Conservation (phyloP, 169 alveolate species). For the Plasmodium vivax region DNA sequence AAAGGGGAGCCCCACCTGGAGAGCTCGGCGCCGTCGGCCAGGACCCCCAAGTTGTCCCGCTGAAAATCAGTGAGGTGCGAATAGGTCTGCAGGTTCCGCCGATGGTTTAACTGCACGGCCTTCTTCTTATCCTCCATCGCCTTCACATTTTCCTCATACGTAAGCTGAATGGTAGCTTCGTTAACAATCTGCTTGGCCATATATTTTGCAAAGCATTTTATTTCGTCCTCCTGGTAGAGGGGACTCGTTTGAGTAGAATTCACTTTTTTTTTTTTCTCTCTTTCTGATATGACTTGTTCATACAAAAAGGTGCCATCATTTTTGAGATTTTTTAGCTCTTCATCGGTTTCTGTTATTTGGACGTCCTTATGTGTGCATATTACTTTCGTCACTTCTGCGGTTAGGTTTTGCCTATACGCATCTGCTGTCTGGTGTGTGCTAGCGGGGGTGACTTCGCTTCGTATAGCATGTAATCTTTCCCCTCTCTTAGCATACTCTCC, state of each 20-base stretch:
- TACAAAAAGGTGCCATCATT: constrained; percentile 16
- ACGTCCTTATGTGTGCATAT: not conserved
- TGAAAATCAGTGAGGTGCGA: not conserved
- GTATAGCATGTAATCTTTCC: not conserved
- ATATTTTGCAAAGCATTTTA: not conserved
- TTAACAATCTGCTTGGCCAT: constrained; percentile 30
- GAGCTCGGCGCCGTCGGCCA: not conserved
- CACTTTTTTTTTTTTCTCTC: constrained; percentile 2
- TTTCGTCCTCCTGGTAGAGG: constrained; percentile 22
- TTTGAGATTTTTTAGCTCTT: not conserved
- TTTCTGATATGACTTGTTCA: constrained; percentile 16
- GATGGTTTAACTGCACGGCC: not conserved
- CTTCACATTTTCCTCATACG: constrained; percentile 34
- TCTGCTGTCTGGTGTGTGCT: not conserved
- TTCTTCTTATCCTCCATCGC: constrained; percentile 7
- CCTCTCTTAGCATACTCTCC: not conserved
- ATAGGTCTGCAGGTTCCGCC: constrained; percentile 1
- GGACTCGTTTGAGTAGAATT: constrained; percentile 20
- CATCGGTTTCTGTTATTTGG: constrained; percentile 22
- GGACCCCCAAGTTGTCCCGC: constrained; percentile 1
- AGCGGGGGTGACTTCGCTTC: not conserved
- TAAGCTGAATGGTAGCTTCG: constrained; percentile 50
- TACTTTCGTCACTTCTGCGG: not conserved
- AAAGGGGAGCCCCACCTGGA: constrained; percentile 2
- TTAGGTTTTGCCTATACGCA: not conserved